These are phyloP conservation scores for Fomes fomentarius DNA, from an alignment of 1,284 basidiomycete species.

Conservation along the genomic window DNA sequence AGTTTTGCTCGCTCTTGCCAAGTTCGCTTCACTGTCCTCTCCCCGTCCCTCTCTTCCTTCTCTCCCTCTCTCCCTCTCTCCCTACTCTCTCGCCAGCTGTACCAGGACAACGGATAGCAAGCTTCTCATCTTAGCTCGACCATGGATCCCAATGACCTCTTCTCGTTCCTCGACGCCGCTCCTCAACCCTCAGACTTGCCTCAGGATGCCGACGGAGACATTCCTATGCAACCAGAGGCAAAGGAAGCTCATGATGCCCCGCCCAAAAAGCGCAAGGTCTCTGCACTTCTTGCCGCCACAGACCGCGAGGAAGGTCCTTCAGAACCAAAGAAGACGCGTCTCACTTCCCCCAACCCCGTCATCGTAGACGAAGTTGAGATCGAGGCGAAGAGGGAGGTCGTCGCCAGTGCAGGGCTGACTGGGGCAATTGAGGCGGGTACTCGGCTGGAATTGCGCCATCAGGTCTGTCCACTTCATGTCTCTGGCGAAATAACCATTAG, in stretches of 20 bases:
- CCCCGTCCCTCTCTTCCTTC: too few relatives aligned
- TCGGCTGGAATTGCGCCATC: slow-evolving; percentile 76
- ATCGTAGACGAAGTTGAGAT: slow-evolving; percentile 90
- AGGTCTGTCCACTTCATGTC: slow-evolving; percentile 51
- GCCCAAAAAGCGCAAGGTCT: slow-evolving; percentile 35
- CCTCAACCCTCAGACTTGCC: slow-evolving; percentile 26
- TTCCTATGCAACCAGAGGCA: slow-evolving; percentile 25
- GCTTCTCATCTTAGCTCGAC: too few relatives aligned
- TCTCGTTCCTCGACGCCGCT: slow-evolving; percentile 45
- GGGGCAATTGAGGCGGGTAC: slow-evolving; percentile 69
- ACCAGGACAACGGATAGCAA: too few relatives aligned
- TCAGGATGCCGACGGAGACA: slow-evolving; percentile 18
- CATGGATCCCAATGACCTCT: slow-evolving; percentile 38
- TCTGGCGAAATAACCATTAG: not conserved
- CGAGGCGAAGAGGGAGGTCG: slow-evolving; percentile 87
- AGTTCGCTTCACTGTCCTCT: too few relatives aligned
- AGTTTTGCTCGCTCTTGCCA: too few relatives aligned
- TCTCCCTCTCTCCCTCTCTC: too few relatives aligned
- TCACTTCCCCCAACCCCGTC: slow-evolving; percentile 65
- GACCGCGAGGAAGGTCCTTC: slow-evolving; percentile 31
- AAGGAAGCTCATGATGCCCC: not conserved
- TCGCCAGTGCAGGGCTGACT: slow-evolving; percentile 81
- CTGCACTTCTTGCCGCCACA: slow-evolving; percentile 10
- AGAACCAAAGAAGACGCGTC: slow-evolving; percentile 50
- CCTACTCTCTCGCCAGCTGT: too few relatives aligned